Evolutionary conservation across 805 yeast species (phyloP), one percentile per base, ranked within the genome.

Genomic region (Wickerhamiella nectarea): DNA sequence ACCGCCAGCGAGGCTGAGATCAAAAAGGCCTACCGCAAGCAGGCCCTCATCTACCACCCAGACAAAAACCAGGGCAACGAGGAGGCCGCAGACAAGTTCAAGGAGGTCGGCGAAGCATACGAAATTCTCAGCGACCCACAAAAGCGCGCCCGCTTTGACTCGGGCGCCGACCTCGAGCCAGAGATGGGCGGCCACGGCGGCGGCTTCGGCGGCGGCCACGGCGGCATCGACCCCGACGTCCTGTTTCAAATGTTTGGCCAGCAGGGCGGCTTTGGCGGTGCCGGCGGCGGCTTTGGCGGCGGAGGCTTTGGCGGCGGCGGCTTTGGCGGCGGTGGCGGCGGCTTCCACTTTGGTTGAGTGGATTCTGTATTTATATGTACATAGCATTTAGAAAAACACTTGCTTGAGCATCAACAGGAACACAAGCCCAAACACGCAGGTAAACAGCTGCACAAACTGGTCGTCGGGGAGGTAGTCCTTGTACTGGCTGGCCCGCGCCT

Each of bases 11-110:
- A 66, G 6, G 50, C 58, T 1, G 81, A 75, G 43, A 72, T 83
- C 56, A 80, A 80, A 58, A 80, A 78, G 58, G 82, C 91, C 1
- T 83, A 79, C 61, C 69, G 86, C 53, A 76, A 74, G 54, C 70
- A 76, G 52, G 93, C 93, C 3, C 68, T 82, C 47, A 67, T 65
- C 49, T 72, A 72, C 55, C 94, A 83, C 58, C 94, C 94, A 0
- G 94, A 83, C 57, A 83, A 84, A 64, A 79, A 82, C 56, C 75
- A 73, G 10, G 65, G 62, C 37, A 54, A 55, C 40, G 68, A 58
- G 43, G 94, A 80, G 60, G 95, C 94, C 12, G 91, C 93, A 43
- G 97, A 89, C 60, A 86, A 83, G 66, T 89, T 89, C 65, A 89
- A 89, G 65, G 95, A 85, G 61, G 72, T 85, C 56, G 78, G 89